Base-by-base conservation (phyloP, 805 yeast genomes). In the Saccharomycopsis capsularis region DNA sequence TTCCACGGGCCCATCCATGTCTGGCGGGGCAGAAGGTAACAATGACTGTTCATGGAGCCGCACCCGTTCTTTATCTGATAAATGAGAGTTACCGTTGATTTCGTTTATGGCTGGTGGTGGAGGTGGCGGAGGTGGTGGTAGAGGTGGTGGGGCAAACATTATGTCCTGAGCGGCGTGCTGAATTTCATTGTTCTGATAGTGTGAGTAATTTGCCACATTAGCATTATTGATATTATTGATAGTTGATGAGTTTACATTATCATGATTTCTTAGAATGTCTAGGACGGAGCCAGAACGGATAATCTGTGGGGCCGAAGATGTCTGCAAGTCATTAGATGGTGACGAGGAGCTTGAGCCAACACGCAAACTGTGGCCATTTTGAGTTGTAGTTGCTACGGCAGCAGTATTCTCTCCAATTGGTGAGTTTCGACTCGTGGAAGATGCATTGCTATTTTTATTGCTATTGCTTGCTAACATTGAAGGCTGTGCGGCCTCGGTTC, bases 11-110 rank as follows among this genome's bases (percentile, higher is more conserved):
- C 16, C 34, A 47, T 19, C 25, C 3, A 40, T 34, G n/a, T 6
- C 16, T 16, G 57, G 48, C 1, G 80, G 79, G 36, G 68, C 82
- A 2, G 87, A 80, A 0, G 91, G 90, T 21, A 82, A 57, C 38
- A 83, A 65, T 3, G 83, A 74, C 41, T 74, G 72, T 59, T 82
- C 90, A 42, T 71, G 71, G 3, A 70, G 63, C 50, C 71, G 65
- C 56, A 81, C 61, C 15, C 71, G 57, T 52, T 81, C 82, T 60
- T 84, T 83, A 51, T 83, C 91, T 1, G 79, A 60, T 32, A 74
- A 25, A 5, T 18, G 23, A 4, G 4, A 15, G 19, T 34, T 23
- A 3, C n/a, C 35, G 22, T 27, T 23, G 38, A 27, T 39, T 5
- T 27, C 21, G n/a, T 27, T 19, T 16, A 18, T 11, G 25, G 34